Conservation (phyloP, 495 filamentous ascomycete genomes). For the Podospora sp. region DNA sequence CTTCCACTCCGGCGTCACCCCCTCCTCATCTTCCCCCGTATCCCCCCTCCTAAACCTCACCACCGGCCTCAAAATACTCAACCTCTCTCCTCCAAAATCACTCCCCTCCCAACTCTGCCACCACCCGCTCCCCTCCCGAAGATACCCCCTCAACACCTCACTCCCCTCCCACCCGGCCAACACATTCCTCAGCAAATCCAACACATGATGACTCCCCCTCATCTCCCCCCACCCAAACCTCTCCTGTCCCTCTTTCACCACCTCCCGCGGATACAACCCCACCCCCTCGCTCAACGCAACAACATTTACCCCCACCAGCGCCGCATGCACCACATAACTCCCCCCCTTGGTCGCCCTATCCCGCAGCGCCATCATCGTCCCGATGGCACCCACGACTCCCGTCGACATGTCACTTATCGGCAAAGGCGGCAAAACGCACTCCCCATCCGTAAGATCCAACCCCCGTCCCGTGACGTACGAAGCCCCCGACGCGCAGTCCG, state of each 20-base stretch:
- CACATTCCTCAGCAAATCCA: conserved; percentile 26
- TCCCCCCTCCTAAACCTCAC: conserved; percentile 13
- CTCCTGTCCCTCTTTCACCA: conserved; percentile 24
- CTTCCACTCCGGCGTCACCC: conserved; percentile 17
- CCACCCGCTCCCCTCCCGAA: conserved; percentile 27
- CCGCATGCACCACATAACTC: conserved; percentile 25
- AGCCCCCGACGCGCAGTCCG: conserved; percentile 37
- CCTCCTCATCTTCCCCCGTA: conserved; percentile 8
- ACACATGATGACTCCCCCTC: conserved; percentile 28
- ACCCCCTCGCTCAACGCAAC: conserved; percentile 25
- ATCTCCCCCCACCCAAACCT: conserved; percentile 30
- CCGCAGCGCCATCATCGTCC: conserved; percentile 27
- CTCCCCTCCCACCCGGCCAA: conserved; percentile 24
- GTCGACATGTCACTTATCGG: conserved; percentile 40
- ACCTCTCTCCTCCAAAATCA: conserved; percentile 20
- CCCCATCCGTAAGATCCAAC: conserved; percentile 24
- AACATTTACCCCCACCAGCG: conserved; percentile 26
- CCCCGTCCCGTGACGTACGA: conserved; percentile 29
- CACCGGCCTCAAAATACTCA: conserved; percentile 26
- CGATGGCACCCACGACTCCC: conserved; percentile 29
- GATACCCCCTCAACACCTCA: conserved; percentile 17
- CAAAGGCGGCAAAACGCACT: conserved; percentile 36
- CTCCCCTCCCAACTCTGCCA: conserved; percentile 18
- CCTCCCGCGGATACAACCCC: conserved; percentile 28
- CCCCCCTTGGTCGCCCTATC: conserved; percentile 30